Evolutionary conservation across 2,329 filamentous ascomycete species (phyloP), one percentile per base, ranked within the genome.

Genomic region (Diaporthe batatas): DNA sequence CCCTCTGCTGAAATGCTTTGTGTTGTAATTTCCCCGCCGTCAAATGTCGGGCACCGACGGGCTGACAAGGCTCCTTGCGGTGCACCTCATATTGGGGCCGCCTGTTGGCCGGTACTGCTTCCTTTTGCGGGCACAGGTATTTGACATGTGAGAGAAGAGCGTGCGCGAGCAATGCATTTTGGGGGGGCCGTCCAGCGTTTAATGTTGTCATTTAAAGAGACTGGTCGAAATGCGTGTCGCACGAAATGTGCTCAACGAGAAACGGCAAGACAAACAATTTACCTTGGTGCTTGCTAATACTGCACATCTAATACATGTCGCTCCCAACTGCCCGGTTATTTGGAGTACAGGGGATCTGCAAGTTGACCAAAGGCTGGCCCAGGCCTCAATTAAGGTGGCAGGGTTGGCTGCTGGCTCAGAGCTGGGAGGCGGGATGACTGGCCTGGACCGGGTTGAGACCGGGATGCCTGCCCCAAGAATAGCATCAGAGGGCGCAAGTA

Each of bases 391-490:
- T 36, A 10, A 42, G 39, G 47, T 25, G 62, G 62, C 29, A 29
- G 29, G 29, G 29, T 29, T 29, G 29, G 29, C 29, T 29, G 44
- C 8, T n/a, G 59, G 29, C 59, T 65, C 23, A n/a, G 42, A 55
- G 34, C 49, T 47, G 44, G 51, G 25, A 12, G 34, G 34, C 34
- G 36, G 57, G 23, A 51, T 53, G 64, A 44, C 55, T 47, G 55
- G 47, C 49, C 67, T 47, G 53, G 47, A 47, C 36, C 8, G 25
- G 62, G 59, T 42, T 42, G 55, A 49, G 65, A 44, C 51, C 42
- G 39, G 57, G 65, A 68, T 74, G 49, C 70, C 72, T 49, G 70
- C 72, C 72, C 72, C 72, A 74, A 72, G 70, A 74, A 72, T 74
- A 74, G 72, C 51, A 69, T 59, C 70, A 29, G 62, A 65, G 44